Conservation (phyloP, 2,329 filamentous ascomycete species). For the Aspergillus piperis region DNA sequence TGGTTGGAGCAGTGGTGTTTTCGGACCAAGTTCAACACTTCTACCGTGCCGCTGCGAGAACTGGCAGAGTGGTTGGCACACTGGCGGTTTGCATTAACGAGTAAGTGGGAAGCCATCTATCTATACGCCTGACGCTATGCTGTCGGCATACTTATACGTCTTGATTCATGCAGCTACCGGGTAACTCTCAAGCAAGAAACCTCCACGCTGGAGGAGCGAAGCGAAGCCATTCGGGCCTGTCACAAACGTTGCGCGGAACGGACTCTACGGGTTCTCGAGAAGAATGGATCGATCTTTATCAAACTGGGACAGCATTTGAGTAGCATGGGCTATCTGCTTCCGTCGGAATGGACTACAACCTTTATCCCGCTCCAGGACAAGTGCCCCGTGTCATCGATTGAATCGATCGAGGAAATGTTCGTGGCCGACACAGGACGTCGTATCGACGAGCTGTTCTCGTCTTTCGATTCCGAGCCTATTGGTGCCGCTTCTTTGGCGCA, state of each 20-base stretch:
- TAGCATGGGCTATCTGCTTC: slow-evolving; percentile 92
- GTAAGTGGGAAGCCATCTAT: slow-evolving; percentile 53
- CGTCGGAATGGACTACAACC: slow-evolving; percentile 88
- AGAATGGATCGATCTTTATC: slow-evolving; percentile 97
- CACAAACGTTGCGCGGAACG: slow-evolving; percentile 90
- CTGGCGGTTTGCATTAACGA: slow-evolving; percentile 85
- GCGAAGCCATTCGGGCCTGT: slow-evolving; percentile 73
- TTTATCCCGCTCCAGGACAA: slow-evolving; percentile 96
- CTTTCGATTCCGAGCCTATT: slow-evolving; percentile 78
- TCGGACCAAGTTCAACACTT: slow-evolving; percentile 71
- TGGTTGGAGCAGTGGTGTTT: slow-evolving; percentile 51
- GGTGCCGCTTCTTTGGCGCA: slow-evolving; percentile 93
- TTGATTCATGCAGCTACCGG: slow-evolving; percentile 67
- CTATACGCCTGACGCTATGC: not conserved
- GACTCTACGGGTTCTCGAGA: slow-evolving; percentile 83
- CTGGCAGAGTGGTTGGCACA: slow-evolving; percentile 73
- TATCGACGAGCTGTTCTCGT: slow-evolving; percentile 80
- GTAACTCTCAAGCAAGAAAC: slow-evolving; percentile 72
- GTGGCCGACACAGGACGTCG: slow-evolving; percentile 75
- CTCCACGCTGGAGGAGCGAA: slow-evolving; percentile 64
- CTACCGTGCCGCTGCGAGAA: slow-evolving; percentile 74
- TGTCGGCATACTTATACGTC: slow-evolving; percentile 10
- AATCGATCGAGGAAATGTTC: slow-evolving; percentile 87
- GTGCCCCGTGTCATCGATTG: slow-evolving; percentile 87
- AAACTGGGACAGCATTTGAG: slow-evolving; percentile 96